Conservation (phyloP, 768 basidiomycete species). For the Harrya chromipes region DNA sequence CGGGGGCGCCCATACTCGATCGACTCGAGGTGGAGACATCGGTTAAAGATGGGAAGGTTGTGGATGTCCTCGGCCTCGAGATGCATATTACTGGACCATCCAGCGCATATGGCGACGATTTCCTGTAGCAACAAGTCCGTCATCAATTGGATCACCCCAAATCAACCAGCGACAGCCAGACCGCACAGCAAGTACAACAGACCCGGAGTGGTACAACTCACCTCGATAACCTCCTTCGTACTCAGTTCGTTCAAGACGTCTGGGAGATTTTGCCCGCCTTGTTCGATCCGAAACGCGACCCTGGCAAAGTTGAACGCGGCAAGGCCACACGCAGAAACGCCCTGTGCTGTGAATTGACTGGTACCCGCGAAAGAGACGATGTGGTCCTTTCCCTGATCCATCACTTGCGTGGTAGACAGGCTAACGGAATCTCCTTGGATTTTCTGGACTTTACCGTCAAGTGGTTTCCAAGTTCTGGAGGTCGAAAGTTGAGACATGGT, state of each 20-base stretch:
- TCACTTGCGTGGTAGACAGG: slow-evolving; percentile 12
- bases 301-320: slow-evolving; percentile 65
- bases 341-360: slow-evolving; percentile 52
- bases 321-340: slow-evolving; percentile 58
- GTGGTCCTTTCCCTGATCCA: slow-evolving; percentile 30
- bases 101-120: slow-evolving; percentile 51
- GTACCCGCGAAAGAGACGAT: slow-evolving; percentile 48
- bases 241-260: slow-evolving; percentile 22
- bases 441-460: background rate
- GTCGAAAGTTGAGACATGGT: slow-evolving; percentile 6
- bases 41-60: slow-evolving; percentile 46
- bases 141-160: background rate
- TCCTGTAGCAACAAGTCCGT: slow-evolving; percentile 38
- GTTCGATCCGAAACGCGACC: slow-evolving; percentile 38
- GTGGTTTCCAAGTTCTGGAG: background rate
- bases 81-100: slow-evolving; percentile 51
- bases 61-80: slow-evolving; percentile 57
- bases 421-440: background rate
- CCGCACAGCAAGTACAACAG: background rate
- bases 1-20: slow-evolving; percentile 39
- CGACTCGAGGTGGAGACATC: slow-evolving; percentile 34
- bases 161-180: background rate
- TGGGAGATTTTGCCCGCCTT: background rate
- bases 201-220: slow-evolving; percentile 9
- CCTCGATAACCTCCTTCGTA: slow-evolving; percentile 25